Base-by-base conservation (phyloP, 202 grass and related monocot species). In the Zoysia matrella region DNA sequence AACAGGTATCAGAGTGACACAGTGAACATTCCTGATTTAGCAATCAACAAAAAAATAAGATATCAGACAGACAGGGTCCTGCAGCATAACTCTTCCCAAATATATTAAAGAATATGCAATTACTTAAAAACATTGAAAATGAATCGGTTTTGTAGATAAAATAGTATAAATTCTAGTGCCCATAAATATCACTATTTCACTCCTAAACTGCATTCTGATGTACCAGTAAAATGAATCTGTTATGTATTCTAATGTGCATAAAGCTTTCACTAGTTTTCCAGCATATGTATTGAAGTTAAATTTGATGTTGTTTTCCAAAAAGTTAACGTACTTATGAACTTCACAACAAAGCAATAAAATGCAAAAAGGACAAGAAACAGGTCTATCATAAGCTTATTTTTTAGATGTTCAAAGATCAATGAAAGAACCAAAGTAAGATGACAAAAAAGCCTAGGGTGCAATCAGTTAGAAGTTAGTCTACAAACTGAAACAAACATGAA, bases 31-130 rank as follows among this genome's bases (percentile, higher is more conserved):
- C 14, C 39, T 48, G 60, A 43, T 16, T 61, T 69, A 11, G 9
- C 9, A 30, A 36, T n/a, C n/a, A 6, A 60, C 13, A 50, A 76
- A 60, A 70, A 60, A 76, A 42, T n/a, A 51, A 79, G 6, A 49
- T 12, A 51, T 18, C 4, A 62, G 3, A 57, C 1, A 60, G 6
- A 4, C 2, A 40, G 43, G 5, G 40, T 51, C 50, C 45, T 50
- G 16, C 41, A 9, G 13, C 56, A 72, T 3, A 40, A 44, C 5
- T 12, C 0, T 22, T 60, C 18, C 1, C 2, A 39, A n/a, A 71
- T 69, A 48, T 49, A 4, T 13, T 68, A 48, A 2, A 44, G 14
- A 56, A 56, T 2, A 56, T 56, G 14, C 7, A 45, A 3, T 41
- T 41, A 58, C 10, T 15, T 53, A 15, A 53, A 14, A 22, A 22